Conservation (phyloP, 331 rosid species). For the Quercus tomentella region DNA sequence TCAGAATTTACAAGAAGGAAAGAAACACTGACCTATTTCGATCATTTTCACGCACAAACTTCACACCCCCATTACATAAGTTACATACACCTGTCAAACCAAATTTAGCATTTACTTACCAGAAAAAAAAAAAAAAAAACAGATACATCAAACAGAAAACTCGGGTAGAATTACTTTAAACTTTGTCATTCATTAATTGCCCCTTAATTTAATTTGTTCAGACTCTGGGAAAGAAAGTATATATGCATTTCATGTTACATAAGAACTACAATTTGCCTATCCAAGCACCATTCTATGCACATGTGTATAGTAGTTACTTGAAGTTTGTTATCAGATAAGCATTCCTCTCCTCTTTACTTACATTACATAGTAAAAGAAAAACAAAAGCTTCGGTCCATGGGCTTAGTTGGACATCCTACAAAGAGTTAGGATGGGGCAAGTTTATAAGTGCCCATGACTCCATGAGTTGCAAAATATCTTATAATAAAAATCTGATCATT, state of each 20-base stretch:
- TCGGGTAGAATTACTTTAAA: neutral
- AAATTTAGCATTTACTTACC: neutral
- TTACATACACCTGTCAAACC: slow-evolving; percentile 77
- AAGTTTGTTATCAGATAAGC: no score
- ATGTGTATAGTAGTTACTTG: no score
- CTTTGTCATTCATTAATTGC: neutral
- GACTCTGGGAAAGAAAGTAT: neutral
- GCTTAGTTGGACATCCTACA: no score
- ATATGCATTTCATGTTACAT: neutral
- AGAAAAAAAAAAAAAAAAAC: no score
- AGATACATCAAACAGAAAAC: neutral
- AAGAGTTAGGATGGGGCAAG: no score
- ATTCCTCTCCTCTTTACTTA: no score
- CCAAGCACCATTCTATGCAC: no score
- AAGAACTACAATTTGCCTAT: neutral
- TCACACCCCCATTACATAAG: slow-evolving; percentile 92
- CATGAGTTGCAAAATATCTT: no score
- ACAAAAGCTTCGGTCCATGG: no score
- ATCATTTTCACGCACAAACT: slow-evolving; percentile 80
- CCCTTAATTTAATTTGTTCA: neutral
- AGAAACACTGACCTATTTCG: slow-evolving; percentile 44
- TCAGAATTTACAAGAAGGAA: neutral
- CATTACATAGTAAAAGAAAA: no score
- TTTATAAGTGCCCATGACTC: no score
- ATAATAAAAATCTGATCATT: no score